Percentiles rank a stretch among this genome's conserved stretches.
These are phyloP conservation scores for Allomyces macrogynus DNA, from an alignment of 192 early-diverging fungal genomes.

Conservation along the genomic window DNA sequence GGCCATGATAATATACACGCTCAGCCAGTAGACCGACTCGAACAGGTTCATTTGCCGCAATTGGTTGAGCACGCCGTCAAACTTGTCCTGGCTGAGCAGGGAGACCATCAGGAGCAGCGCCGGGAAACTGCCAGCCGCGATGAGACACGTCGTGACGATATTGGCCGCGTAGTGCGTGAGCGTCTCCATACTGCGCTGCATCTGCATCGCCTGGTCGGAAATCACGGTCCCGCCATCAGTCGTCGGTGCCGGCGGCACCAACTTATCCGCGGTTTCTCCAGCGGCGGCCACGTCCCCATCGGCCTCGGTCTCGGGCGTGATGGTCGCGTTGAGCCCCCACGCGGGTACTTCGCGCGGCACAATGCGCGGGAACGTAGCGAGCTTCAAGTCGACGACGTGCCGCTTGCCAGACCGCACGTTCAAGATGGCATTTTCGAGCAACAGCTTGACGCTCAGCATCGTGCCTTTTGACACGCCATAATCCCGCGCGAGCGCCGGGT, in stretches of 20 bases:
- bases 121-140: background rate
- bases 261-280: background rate
- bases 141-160: background rate
- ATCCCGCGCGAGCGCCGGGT: background rate
- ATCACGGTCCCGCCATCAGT: background rate
- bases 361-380: background rate
- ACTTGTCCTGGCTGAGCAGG: background rate
- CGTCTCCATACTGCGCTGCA: background rate
- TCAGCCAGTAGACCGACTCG: background rate
- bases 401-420: background rate
- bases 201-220: background rate
- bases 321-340: background rate
- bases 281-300: too few relatives aligned
- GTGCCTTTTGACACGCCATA: background rate
- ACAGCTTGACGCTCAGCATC: background rate
- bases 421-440: background rate
- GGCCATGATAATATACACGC: background rate
- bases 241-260: too few relatives aligned
- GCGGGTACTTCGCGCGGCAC: background rate
- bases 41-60: constrained; percentile 1
- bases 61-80: background rate
- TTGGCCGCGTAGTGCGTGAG: background rate
- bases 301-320: background rate
- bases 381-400: background rate
- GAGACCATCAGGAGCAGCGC: background rate